Percentiles rank a stretch among this genome's conserved stretches.
Conservation (phyloP, 1,284 basidiomycete species). For the Ceratobasidium sp. region DNA sequence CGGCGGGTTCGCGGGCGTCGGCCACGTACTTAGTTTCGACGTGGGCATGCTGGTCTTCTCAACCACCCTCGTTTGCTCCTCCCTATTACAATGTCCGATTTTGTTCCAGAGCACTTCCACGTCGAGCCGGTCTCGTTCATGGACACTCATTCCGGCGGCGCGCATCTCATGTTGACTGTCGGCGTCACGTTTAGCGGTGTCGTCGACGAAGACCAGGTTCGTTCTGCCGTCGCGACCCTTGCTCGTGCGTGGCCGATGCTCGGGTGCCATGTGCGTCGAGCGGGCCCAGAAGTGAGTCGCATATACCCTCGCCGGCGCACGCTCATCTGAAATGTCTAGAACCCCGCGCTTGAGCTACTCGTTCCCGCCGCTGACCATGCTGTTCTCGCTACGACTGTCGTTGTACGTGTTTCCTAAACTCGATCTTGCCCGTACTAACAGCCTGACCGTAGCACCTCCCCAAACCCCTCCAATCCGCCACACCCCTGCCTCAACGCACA, state of each 20-base stretch:
- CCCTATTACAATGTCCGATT: neutral
- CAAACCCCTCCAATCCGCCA: neutral
- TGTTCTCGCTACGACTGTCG: neutral
- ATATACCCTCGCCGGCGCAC: neutral
- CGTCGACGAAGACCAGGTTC: neutral
- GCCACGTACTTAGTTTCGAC: neutral
- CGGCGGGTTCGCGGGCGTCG: conserved; percentile 13
- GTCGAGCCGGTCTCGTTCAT: conserved; percentile 31
- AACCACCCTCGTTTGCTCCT: neutral
- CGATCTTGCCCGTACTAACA: neutral
- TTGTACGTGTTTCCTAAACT: neutral
- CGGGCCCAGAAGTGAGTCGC: neutral
- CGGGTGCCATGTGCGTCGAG: conserved; percentile 10
- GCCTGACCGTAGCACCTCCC: conserved; percentile 5
- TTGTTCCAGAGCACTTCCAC: conserved; percentile 9
- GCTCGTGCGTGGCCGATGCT: conserved; percentile 28
- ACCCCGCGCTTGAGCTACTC: neutral
- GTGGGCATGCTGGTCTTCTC: neutral
- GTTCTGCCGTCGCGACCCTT: neutral
- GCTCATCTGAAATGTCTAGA: neutral
- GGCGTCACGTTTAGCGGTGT: conserved; percentile 34
- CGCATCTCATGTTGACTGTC: conserved; percentile 32
- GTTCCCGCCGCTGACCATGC: conserved; percentile 30
- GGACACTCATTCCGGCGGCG: conserved; percentile 39
- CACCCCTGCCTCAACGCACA: conserved; percentile 2